Conservation (phyloP, 2,329 filamentous ascomycete genomes). For the Pezicula carpinea region DNA sequence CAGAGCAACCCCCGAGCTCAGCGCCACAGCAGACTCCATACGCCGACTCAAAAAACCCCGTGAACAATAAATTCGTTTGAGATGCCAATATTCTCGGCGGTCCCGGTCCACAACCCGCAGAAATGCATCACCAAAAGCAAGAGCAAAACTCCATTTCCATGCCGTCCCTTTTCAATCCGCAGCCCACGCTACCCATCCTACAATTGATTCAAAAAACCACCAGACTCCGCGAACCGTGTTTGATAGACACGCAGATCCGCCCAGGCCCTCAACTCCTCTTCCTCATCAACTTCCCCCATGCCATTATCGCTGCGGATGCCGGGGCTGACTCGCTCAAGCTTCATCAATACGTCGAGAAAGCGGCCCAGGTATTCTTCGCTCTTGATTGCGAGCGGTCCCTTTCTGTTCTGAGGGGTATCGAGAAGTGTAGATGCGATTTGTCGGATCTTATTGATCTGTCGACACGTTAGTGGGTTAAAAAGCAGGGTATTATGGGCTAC, state of each 20-base stretch:
- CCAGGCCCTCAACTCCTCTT: slow-evolving; percentile 73
- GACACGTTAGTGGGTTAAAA: neutral
- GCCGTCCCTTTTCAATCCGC: no score
- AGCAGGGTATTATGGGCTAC: slow-evolving; percentile 24
- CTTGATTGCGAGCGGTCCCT: slow-evolving; percentile 47
- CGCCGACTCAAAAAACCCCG: no score
- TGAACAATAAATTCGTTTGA: neutral
- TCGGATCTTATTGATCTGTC: slow-evolving; percentile 70
- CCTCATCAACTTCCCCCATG: slow-evolving; percentile 55
- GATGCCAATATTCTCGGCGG: neutral
- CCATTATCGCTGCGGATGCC: slow-evolving; percentile 37
- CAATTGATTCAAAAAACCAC: slow-evolving; percentile 41
- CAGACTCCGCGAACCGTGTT: slow-evolving; percentile 62
- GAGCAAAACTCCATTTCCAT: no score
- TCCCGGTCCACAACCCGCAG: neutral
- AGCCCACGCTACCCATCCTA: neutral
- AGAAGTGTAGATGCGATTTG: slow-evolving; percentile 78
- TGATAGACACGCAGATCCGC: slow-evolving; percentile 76
- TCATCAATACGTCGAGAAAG: slow-evolving; percentile 71
- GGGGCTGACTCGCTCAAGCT: slow-evolving; percentile 51
- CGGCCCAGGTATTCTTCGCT: slow-evolving; percentile 67
- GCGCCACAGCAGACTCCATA: no score
- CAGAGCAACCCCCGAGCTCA: no score
- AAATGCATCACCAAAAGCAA: no score
- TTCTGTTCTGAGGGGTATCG: slow-evolving; percentile 50